Percentiles rank a stretch among this genome's conserved stretches.
phyloP scores from a whole-genome alignment of 306 rosid species.

The Cicer yamashitae region DNA sequence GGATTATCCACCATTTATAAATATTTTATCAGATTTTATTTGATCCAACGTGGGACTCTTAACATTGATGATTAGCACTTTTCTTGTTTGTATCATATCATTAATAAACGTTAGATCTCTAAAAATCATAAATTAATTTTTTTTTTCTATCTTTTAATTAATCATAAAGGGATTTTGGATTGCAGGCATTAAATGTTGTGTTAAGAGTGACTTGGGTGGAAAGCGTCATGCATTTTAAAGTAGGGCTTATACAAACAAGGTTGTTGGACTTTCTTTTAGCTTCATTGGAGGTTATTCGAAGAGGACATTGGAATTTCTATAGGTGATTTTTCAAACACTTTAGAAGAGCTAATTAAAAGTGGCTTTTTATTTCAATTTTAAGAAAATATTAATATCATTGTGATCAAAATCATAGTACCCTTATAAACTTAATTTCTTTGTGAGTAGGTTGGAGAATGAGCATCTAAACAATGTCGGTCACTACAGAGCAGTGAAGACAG shows the following conservation, averaged over 20 bases:
- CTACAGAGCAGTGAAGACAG: constrained; percentile 73
- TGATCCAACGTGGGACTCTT: too few species aligned
- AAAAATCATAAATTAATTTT: background rate
- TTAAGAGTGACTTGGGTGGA: constrained; percentile 90
- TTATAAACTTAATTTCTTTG: background rate
- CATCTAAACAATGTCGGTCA: constrained; percentile 84
- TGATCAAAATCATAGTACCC: background rate
- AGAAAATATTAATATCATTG: background rate
- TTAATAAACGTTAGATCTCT: too few species aligned
- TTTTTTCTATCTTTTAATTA: background rate
- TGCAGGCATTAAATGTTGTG: constrained; percentile 74
- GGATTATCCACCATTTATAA: too few species aligned
- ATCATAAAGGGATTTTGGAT: background rate
- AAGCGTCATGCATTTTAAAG: constrained; percentile 50
- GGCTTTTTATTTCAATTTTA: background rate
- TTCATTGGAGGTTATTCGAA: constrained; percentile 84
- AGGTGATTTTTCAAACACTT: constrained; percentile 53
- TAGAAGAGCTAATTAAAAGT: background rate
- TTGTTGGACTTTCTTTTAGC: constrained; percentile 68
- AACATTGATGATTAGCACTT: too few species aligned
- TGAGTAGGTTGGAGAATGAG: constrained; percentile 84
- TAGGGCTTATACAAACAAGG: constrained; percentile 50
- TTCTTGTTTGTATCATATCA: too few species aligned
- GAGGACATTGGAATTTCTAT: constrained; percentile 99
- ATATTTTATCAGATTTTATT: too few species aligned